These are phyloP conservation scores for Fomitopsis serialis DNA, from an alignment of 768 basidiomycete genomes.

Conservation along the genomic window DNA sequence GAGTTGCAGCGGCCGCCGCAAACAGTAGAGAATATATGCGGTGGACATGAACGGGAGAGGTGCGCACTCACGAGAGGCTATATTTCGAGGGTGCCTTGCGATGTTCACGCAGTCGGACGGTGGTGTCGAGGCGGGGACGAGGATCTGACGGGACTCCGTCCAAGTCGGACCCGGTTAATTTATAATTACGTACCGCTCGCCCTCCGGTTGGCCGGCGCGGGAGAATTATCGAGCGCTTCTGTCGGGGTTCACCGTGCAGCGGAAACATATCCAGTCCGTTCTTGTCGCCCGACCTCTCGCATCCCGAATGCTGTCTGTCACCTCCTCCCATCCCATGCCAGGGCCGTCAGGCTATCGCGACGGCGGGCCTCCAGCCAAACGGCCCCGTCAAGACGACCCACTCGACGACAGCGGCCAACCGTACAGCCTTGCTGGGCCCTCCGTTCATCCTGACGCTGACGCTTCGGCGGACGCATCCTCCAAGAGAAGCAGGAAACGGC, in stretches of 20 bases:
- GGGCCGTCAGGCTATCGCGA: slow-evolving; percentile 8
- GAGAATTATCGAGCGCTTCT: not conserved
- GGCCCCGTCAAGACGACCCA: slow-evolving; percentile 14
- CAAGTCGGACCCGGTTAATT: slow-evolving; percentile 4
- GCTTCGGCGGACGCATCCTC: slow-evolving; percentile 14
- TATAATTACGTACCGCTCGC: not conserved
- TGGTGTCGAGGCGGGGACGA: not conserved
- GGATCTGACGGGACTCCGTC: slow-evolving; percentile 1
- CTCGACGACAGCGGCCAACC: slow-evolving; percentile 13
- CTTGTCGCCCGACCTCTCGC: not conserved
- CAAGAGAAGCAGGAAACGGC: slow-evolving; percentile 32
- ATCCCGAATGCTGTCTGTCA: slow-evolving; percentile 13
- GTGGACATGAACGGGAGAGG: too few relatives aligned
- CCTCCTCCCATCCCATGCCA: slow-evolving; percentile 12
- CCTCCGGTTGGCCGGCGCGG: slow-evolving; percentile 1
- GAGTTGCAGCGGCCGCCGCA: too few relatives aligned
- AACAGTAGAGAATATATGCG: too few relatives aligned
- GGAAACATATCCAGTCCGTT: slow-evolving; percentile 2
- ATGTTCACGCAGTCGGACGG: not conserved
- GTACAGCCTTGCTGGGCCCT: slow-evolving; percentile 13
- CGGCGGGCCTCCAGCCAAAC: slow-evolving; percentile 18
- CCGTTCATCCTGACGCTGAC: slow-evolving; percentile 19
- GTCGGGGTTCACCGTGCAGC: slow-evolving; percentile 4
- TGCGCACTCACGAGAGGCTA: too few relatives aligned
- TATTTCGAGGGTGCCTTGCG: too few relatives aligned